These are phyloP conservation scores for Candida sojae DNA, from an alignment of 1,139 yeast genomes.

Conservation along the genomic window DNA sequence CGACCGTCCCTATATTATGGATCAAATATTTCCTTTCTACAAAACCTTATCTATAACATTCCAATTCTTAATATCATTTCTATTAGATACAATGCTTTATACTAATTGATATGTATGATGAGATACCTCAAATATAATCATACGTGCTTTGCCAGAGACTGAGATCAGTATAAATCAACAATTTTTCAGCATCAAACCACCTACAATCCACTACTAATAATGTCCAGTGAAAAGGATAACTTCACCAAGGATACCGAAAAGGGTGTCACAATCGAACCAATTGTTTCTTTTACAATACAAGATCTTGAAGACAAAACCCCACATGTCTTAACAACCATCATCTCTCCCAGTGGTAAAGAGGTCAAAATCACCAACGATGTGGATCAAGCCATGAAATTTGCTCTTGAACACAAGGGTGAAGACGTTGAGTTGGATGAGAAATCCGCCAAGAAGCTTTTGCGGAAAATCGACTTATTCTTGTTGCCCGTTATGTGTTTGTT, in stretches of 20 bases:
- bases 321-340: constrained; percentile 25
- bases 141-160: no score
- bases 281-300: constrained; percentile 9
- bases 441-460: constrained; percentile 18
- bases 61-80: no score
- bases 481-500: constrained; percentile 57
- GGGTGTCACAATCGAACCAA: constrained; percentile 3
- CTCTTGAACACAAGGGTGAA: constrained; percentile 19
- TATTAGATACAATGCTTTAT: no score
- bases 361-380: constrained; percentile 33
- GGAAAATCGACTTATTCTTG: constrained; percentile 56
- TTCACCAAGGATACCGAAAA: background rate
- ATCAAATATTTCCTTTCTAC: no score
- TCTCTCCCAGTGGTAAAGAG: constrained; percentile 30
- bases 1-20: no score
- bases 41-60: no score
- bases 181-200: no score
- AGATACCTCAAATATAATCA: no score
- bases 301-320: constrained; percentile 7
- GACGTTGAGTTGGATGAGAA: constrained; percentile 19
- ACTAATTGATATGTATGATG: no score
- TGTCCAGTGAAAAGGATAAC: constrained; percentile 2
- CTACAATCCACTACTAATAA: background rate
- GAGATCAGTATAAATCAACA: no score
- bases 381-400: constrained; percentile 35